Conservation (phyloP, 257 asterid species). For the Nicotiana sylvestris region DNA sequence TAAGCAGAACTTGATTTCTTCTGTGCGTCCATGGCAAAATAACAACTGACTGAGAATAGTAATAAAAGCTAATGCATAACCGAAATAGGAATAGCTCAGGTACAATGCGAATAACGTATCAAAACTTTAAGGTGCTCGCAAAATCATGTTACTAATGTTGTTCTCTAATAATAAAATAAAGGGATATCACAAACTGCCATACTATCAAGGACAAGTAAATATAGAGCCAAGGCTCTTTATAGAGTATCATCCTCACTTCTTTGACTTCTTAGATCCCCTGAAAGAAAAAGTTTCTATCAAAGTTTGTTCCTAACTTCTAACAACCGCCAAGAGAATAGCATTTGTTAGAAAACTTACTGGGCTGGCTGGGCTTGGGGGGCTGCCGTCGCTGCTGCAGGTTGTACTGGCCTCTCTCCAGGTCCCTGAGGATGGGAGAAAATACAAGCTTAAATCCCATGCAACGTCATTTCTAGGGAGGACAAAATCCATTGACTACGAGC, state of each 20-base stretch:
- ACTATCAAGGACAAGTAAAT: not conserved
- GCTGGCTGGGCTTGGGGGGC: not conserved
- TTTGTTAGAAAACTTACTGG: not conserved
- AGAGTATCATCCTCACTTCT: not conserved
- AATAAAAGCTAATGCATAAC: not conserved
- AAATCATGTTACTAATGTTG: not conserved
- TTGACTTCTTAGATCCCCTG: conserved; percentile 11
- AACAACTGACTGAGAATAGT: not conserved
- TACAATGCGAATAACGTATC: not conserved
- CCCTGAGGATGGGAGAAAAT: not conserved
- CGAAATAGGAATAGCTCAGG: not conserved
- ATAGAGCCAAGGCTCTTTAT: not conserved
- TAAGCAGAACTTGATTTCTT: too few species aligned
- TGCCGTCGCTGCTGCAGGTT: not conserved
- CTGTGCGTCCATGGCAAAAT: not conserved
- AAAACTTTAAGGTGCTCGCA: not conserved
- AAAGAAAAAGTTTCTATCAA: not conserved
- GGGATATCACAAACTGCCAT: not conserved
- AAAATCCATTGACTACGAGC: not conserved
- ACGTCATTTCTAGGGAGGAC: not conserved
- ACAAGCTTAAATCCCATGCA: not conserved
- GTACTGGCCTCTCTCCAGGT: not conserved
- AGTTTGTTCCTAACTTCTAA: not conserved
- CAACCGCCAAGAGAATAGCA: not conserved
- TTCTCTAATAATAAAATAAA: not conserved